Conservation (phyloP, 345 rosid species). For the Euphorbia lathyris region DNA sequence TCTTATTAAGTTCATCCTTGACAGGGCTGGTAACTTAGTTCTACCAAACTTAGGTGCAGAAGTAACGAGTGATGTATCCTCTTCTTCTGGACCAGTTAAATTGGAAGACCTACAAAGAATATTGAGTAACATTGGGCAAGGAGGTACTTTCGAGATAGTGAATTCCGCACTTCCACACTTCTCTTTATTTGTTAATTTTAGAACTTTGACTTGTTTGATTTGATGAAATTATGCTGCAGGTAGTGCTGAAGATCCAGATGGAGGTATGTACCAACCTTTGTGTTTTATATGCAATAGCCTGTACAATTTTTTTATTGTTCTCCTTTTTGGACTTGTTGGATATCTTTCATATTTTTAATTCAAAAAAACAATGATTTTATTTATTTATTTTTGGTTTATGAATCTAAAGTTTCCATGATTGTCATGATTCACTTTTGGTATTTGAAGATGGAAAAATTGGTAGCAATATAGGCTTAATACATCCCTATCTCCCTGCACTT, state of each 20-base stretch:
- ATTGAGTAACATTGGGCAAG: constrained; percentile 71
- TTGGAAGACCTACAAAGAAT: constrained; percentile 90
- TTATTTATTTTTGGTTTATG: background rate
- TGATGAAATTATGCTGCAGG: constrained; percentile 41
- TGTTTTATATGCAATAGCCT: background rate
- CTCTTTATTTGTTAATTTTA: background rate
- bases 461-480: too few relatives aligned
- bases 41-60: constrained; percentile 61
- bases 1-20: constrained; percentile 1
- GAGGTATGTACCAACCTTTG: constrained; percentile 38
- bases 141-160: constrained; percentile 36
- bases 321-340: background rate
- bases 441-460: too few relatives aligned
- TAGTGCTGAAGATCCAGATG: constrained; percentile 61
- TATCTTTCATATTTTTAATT: background rate
- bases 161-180: background rate
- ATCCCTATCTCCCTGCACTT: too few relatives aligned
- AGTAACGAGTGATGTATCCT: constrained; percentile 61
- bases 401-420: too few relatives aligned
- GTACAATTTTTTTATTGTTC: background rate
- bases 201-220: constrained; percentile 27
- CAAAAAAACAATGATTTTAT: too few relatives aligned
- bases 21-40: constrained; percentile 78
- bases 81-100: constrained; percentile 85
- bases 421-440: too few relatives aligned